Evolutionary conservation across 257 asterid genomes (phyloP), one percentile per base, ranked within the genome.

Genomic region (Prunella vulgaris): DNA sequence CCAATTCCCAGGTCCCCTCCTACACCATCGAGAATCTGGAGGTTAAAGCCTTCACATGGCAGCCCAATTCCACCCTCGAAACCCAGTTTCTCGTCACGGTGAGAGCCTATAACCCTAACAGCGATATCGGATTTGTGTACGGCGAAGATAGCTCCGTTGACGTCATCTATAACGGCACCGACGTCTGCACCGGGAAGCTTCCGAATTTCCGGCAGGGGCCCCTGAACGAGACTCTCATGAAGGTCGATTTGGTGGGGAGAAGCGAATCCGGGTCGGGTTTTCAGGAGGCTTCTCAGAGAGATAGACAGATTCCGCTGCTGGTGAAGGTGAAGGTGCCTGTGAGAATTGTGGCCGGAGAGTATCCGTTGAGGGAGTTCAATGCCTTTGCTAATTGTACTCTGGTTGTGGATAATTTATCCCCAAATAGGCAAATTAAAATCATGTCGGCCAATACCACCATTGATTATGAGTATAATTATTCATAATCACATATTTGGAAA

Each of bases 151-250:
- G 85, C 66, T 67, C 71, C 0, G 71, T 85, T 0, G 28, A 10
- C 12, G 66, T 88, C 17, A 49, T 53, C 2, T 85, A 80, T 40
- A 33, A 56, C 0, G 78, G 71, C 22, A 58, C 64, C 6, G 65
- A 65, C 0, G 77, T 88, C 1, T 85, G 88, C 64, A 51, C 78
- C 0, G 92, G 95, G 1, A 61, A 66, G 49, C 40, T 84, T 0
- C 95, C 92, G 1, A 4, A 14, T 20, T 88, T 88, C 64, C 54
- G 54, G 3, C 95, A 88, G 21, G 83, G 79, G 0, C 72, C 69
- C 4, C 13, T 25, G 14, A 85, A 84, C 27, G 66, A 66, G 28
- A 80, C 83, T 7, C 18, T 63, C 6, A 42, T 88, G 32, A 28
- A 14, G 13, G 60, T 88, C 33, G 81, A 71, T 24, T 1, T 88